Conservation (phyloP, 2,329 filamentous ascomycete genomes). For the Madurella mycetomatis region DNA sequence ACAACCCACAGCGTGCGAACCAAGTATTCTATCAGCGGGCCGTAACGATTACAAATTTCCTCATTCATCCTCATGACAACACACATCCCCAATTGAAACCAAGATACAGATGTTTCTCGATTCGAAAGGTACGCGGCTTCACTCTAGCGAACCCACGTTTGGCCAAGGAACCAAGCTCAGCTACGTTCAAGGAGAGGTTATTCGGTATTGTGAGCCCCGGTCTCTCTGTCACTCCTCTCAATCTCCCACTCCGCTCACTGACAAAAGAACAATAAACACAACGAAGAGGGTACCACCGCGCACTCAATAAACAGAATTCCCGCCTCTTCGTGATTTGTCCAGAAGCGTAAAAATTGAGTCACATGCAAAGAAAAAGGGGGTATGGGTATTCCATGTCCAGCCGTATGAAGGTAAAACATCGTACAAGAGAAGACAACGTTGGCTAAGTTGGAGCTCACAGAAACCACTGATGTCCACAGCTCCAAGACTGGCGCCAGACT, state of each 20-base stretch:
- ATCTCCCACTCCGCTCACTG: background rate
- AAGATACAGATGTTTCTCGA: background rate
- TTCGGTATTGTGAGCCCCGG: background rate
- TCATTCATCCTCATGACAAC: background rate
- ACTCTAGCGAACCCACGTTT: background rate
- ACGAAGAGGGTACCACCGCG: background rate
- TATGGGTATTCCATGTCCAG: constrained; percentile 23
- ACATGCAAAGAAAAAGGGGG: constrained; percentile 7
- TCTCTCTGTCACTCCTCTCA: background rate
- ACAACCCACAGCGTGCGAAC: too few relatives aligned
- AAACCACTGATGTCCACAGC: constrained; percentile 4
- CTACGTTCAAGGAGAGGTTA: background rate
- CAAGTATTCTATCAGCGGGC: too few relatives aligned
- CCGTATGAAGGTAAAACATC: constrained; percentile 18
- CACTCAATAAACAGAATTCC: constrained; percentile 1
- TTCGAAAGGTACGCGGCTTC: background rate
- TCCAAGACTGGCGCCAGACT: background rate
- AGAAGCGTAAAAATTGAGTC: constrained; percentile 11
- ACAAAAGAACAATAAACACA: background rate
- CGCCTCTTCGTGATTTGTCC: constrained; percentile 11
- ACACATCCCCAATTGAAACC: background rate
- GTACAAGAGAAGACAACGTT: constrained; percentile 18
- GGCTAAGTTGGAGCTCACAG: constrained; percentile 1
- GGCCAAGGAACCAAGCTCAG: background rate
- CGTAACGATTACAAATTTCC: background rate